These are phyloP conservation scores for Rhodotorula toruloides DNA, from an alignment of 768 basidiomycete species.

Conservation along the genomic window DNA sequence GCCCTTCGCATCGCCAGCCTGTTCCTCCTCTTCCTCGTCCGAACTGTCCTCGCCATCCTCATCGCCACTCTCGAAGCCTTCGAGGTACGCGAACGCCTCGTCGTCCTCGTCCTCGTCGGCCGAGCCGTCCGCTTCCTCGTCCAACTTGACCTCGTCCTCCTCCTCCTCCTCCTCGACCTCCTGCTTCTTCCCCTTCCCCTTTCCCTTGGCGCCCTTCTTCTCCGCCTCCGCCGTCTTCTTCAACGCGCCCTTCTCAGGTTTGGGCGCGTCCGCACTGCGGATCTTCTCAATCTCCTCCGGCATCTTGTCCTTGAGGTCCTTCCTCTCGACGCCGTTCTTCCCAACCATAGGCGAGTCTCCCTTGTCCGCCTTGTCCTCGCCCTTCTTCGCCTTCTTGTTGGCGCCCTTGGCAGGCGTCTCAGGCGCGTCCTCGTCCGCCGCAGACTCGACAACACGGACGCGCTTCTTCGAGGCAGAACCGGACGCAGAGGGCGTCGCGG, in stretches of 20 bases:
- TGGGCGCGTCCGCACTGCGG: slow-evolving; percentile 62
- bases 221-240: slow-evolving; percentile 39
- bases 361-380: neutral
- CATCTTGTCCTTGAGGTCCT: slow-evolving; percentile 33
- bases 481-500: neutral
- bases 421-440: neutral
- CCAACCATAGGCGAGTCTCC: slow-evolving; percentile 19
- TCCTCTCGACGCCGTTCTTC: slow-evolving; percentile 25
- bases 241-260: slow-evolving; percentile 70
- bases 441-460: slow-evolving; percentile 25
- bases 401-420: neutral
- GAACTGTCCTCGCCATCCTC: slow-evolving; percentile 45
- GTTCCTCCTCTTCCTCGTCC: slow-evolving; percentile 38
- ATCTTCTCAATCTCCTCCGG: slow-evolving; percentile 53
- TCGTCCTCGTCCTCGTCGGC: slow-evolving; percentile 43
- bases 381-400: neutral
- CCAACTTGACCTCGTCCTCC: slow-evolving; percentile 40
- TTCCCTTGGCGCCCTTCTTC: neutral
- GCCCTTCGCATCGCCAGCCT: slow-evolving; percentile 21
- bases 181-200: slow-evolving; percentile 9
- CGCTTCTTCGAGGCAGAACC: slow-evolving; percentile 29
- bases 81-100: slow-evolving; percentile 38
- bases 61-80: slow-evolving; percentile 43
- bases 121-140: slow-evolving; percentile 38
- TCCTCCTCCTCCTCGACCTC: slow-evolving; percentile 44